Conservation (phyloP, 108 stramenopile species). For the Skeletonema tropicum region DNA sequence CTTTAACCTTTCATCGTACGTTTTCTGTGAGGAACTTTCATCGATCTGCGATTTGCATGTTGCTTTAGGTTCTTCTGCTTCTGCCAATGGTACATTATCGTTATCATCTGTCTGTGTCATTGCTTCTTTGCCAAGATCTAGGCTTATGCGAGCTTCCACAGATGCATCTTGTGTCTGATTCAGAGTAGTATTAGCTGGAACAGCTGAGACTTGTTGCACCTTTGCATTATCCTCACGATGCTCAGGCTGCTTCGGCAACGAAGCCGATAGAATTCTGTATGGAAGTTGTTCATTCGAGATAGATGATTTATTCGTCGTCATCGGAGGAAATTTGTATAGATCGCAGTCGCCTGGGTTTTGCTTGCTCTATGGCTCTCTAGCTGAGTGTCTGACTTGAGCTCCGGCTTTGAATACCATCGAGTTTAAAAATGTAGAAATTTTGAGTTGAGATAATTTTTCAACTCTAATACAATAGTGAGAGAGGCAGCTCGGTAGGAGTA, state of each 20-base stretch:
- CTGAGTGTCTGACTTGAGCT: too few species aligned
- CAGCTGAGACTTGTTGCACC: neutral
- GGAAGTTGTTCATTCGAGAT: neutral
- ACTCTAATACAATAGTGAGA: too few species aligned
- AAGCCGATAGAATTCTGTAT: neutral
- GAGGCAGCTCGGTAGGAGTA: too few species aligned
- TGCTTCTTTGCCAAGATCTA: neutral
- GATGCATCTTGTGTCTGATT: neutral
- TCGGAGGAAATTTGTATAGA: too few species aligned
- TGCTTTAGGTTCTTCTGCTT: neutral
- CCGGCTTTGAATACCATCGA: too few species aligned
- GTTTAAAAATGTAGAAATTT: too few species aligned
- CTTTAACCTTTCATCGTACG: neutral
- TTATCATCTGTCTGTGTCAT: neutral
- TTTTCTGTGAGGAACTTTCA: neutral
- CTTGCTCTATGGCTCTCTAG: too few species aligned
- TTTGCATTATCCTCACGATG: neutral
- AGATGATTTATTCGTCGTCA: neutral
- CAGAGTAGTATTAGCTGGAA: neutral
- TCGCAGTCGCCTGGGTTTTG: too few species aligned
- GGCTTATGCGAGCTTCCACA: neutral
- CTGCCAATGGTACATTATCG: neutral
- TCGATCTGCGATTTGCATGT: neutral
- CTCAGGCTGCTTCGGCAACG: neutral
- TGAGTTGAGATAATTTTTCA: too few species aligned